phyloP scores from a whole-genome alignment of 345 rosid genomes.

The Murraya koenigii region DNA sequence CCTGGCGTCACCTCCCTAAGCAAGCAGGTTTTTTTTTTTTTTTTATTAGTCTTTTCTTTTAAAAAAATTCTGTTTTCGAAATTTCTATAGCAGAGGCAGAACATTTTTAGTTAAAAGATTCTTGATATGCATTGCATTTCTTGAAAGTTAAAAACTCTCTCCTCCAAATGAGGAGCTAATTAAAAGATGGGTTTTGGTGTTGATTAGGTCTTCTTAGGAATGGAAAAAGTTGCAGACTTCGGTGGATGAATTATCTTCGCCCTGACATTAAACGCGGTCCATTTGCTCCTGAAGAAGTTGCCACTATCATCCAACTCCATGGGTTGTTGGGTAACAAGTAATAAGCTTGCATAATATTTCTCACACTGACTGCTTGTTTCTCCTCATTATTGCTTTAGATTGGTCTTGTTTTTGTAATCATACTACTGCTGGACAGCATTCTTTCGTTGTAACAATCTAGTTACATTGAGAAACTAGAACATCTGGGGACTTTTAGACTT shows the following conservation, averaged over 20 bases:
- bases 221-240: conserved; percentile 45
- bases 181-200: not conserved
- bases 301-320: conserved; percentile 28
- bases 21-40: conserved; percentile 23
- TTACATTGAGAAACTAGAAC: too few relatives aligned
- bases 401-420: too few relatives aligned
- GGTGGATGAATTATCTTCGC: conserved; percentile 46
- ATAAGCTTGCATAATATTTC: not conserved
- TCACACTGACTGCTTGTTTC: not conserved
- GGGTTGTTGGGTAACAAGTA: conserved; percentile 41
- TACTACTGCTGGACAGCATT: too few relatives aligned
- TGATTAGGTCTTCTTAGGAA: conserved; percentile 32
- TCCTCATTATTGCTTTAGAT: not conserved
- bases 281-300: conserved; percentile 35
- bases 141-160: not conserved
- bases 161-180: too few relatives aligned
- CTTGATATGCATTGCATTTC: not conserved
- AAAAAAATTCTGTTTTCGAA: too few relatives aligned
- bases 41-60: too few relatives aligned
- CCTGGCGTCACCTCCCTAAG: conserved; percentile 35
- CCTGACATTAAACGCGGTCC: conserved; percentile 39
- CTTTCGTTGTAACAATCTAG: too few relatives aligned
- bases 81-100: not conserved
- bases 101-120: not conserved
- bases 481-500: too few relatives aligned